Evolutionary conservation across 768 basidiomycete genomes (phyloP).

Genomic region (Crassisporium funariophilum): DNA sequence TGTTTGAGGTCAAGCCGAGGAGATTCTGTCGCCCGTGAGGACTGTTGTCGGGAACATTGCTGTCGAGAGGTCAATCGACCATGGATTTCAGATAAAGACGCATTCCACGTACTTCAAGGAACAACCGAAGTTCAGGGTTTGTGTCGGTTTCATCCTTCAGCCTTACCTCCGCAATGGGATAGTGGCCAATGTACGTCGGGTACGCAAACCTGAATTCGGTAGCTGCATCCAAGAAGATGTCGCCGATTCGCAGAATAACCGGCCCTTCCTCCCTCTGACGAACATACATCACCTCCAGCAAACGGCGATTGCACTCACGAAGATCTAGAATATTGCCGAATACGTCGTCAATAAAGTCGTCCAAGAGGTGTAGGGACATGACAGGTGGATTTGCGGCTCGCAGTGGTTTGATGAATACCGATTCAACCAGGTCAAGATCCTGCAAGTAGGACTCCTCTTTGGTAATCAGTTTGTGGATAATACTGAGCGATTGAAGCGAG

Average conservation of each 20-base stretch:
- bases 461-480: constrained; percentile 84
- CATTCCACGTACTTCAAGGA: constrained; percentile 70
- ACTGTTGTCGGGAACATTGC: constrained; percentile 45
- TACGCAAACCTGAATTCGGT: constrained; percentile 87
- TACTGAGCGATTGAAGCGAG: no score
- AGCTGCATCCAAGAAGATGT: constrained; percentile 85
- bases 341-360: constrained; percentile 86
- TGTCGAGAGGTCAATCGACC: constrained; percentile 18
- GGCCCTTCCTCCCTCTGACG: constrained; percentile 85
- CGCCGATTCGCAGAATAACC: constrained; percentile 83
- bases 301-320: constrained; percentile 76
- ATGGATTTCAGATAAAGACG: background rate
- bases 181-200: constrained; percentile 81
- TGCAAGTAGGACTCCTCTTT: constrained; percentile 89
- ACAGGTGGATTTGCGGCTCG: constrained; percentile 45
- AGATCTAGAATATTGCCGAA: constrained; percentile 89
- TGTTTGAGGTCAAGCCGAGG: constrained; percentile 68
- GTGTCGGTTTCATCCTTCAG: constrained; percentile 84
- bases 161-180: constrained; percentile 83
- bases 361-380: constrained; percentile 54
- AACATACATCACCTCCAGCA: constrained; percentile 86
- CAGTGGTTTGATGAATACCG: constrained; percentile 57
- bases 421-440: constrained; percentile 84
- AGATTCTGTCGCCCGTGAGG: constrained; percentile 40
- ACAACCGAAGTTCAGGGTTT: constrained; percentile 80